Evolutionary conservation across 495 filamentous ascomycete genomes (phyloP).

Genomic region (Talaromyces liani): DNA sequence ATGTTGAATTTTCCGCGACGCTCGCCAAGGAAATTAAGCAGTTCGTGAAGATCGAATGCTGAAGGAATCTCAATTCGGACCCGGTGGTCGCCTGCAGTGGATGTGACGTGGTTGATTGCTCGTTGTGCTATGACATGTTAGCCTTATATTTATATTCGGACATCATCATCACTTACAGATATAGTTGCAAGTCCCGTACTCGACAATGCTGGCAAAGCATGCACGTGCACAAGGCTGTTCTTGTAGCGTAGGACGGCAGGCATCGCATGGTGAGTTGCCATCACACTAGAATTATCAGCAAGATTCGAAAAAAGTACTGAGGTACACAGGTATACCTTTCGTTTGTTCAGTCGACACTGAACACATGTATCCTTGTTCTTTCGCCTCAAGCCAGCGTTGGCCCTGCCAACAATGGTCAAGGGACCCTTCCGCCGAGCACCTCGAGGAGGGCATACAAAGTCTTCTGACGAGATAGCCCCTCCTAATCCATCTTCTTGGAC

Average conservation of each 20-base stretch:
- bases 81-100: constrained; percentile 23
- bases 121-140: constrained; percentile 35
- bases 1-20: constrained; percentile 43
- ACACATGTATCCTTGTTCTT: constrained; percentile 46
- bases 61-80: constrained; percentile 35
- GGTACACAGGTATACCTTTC: constrained; percentile 26
- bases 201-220: constrained; percentile 43
- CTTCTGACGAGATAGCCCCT: constrained; percentile 40
- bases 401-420: constrained; percentile 34
- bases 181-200: constrained; percentile 44
- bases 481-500: constrained; percentile 43
- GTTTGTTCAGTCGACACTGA: constrained; percentile 41
- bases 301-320: neutral
- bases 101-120: constrained; percentile 36
- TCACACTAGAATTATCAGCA: constrained; percentile 25
- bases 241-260: constrained; percentile 39
- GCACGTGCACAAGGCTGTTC: constrained; percentile 42
- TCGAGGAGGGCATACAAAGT: constrained; percentile 38
- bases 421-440: constrained; percentile 42
- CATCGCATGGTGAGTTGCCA: constrained; percentile 41
- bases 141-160: constrained; percentile 4
- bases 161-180: constrained; percentile 27
- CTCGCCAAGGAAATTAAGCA: constrained; percentile 33
- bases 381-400: constrained; percentile 37
- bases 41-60: constrained; percentile 34